These are phyloP conservation scores for Epichloe sylvatica DNA, from an alignment of 2,329 filamentous ascomycete species.

Conservation along the genomic window DNA sequence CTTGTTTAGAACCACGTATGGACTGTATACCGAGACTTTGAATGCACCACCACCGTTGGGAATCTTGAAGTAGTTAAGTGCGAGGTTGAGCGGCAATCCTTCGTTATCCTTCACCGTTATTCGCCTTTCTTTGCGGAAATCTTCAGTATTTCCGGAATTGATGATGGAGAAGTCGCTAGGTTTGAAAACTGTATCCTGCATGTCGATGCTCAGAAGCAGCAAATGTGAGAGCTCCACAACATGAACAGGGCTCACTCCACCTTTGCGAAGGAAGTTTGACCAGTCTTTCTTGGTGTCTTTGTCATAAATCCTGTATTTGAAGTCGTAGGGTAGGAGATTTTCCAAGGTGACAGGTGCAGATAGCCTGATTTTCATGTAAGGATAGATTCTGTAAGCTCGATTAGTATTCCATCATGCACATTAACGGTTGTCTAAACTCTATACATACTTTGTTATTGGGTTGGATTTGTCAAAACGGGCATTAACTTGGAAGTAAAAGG, in stretches of 20 bases:
- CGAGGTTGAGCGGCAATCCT: constrained; percentile 64
- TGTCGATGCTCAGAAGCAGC: constrained; percentile 80
- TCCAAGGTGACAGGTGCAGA: constrained; percentile 89
- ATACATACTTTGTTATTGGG: constrained; percentile 55
- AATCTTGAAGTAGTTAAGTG: constrained; percentile 79
- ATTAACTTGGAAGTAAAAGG: constrained; percentile 95
- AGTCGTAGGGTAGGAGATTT: constrained; percentile 90
- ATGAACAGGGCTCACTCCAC: constrained; percentile 91
- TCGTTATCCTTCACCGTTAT: constrained; percentile 75
- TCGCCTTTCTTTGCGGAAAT: constrained; percentile 72
- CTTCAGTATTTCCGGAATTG: constrained; percentile 75
- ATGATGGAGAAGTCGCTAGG: constrained; percentile 95
- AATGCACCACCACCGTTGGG: constrained; percentile 91
- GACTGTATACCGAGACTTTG: constrained; percentile 87
- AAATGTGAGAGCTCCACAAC: constrained; percentile 93
- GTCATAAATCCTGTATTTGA: constrained; percentile 98
- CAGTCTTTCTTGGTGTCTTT: constrained; percentile 98
- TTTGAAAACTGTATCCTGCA: constrained; percentile 92
- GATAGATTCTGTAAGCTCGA: constrained; percentile 50
- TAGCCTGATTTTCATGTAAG: constrained; percentile 85
- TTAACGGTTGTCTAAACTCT: constrained; percentile 10
- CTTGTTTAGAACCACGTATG: constrained; percentile 90
- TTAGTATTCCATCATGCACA: neutral
- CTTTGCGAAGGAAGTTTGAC: constrained; percentile 95
- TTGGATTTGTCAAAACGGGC: constrained; percentile 73